Evolutionary conservation across 192 early-diverging fungal genomes (phyloP), one percentile per base, ranked within the genome.

Genomic region (Gryganskiella cystojenkinii): DNA sequence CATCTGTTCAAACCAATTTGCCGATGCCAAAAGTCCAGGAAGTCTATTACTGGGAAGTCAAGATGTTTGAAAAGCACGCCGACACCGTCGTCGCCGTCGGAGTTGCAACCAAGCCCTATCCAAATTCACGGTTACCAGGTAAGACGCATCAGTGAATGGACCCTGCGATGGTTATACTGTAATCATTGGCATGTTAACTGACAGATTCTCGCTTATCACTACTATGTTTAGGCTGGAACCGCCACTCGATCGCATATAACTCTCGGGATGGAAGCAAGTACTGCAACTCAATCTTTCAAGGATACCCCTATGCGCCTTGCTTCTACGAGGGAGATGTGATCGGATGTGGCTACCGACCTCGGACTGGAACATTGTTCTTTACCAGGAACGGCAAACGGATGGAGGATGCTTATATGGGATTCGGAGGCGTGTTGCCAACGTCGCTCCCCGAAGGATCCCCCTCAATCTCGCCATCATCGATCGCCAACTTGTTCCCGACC

Each of bases 11-110:
- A 64, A 93, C 93, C 8, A 94, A 94, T 69, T 66, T 94, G 61
- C 93, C 93, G 1, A 79, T 94, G 62, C 93, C 93, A 35, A 92
- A 90, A 75, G 83, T 85, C n/a, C 91, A 92, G 79, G 89, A 92
- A 53, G 89, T 93, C n/a, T 93, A 93, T 80, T 94, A 94, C 79
- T 93, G 91, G 87, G 93, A 94, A 71, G 88, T 89, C 59, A 93
- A 93, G 79, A 85, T 93, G 71, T 88, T 88, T 72, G 92, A 93
- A 72, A 92, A 91, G 66, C 88, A 88, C n/a, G 58, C 70, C 1
- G 85, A 85, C 44, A 91, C 90, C 35, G 89, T 84, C 50, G 85
- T 93, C 63, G 85, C 89, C 64, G 83, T 93, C 33, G 92, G 92
- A 11, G 85, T 92, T 24, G 85, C 88, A 9, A 93, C 91, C 13